A percentile compares a stretch with the other conserved stretches of the same genome.
phyloP scores from a whole-genome alignment of 176 grass and related monocot genomes.

The Miscanthus lutarioriparius region DNA sequence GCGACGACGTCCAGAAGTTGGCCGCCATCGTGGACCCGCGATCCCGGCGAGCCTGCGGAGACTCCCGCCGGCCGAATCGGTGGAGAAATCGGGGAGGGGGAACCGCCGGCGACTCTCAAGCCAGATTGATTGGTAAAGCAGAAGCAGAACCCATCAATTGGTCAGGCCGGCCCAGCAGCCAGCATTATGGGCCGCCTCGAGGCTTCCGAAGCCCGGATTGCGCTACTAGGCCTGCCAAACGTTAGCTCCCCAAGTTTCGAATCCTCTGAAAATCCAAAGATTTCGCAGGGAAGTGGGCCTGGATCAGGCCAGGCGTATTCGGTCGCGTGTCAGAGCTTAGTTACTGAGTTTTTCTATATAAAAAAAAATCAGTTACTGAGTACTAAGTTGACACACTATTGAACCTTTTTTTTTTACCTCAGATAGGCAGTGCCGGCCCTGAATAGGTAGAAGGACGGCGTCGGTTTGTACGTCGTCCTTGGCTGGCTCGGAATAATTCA shows the following conservation, averaged over 20 bases:
- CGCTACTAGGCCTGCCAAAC: too few species aligned
- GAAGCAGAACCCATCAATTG: neutral
- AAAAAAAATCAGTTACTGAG: too few species aligned
- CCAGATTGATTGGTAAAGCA: neutral
- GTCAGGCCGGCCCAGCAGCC: neutral
- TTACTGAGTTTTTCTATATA: too few species aligned
- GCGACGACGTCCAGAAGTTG: slow-evolving; percentile 81
- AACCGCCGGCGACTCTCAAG: neutral
- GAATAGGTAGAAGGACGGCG: slow-evolving; percentile 6
- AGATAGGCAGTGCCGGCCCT: too few species aligned
- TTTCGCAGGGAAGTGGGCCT: too few species aligned
- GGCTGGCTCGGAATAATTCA: neutral
- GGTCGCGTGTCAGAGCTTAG: too few species aligned
- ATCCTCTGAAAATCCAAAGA: too few species aligned
- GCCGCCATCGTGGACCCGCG: slow-evolving; percentile 44
- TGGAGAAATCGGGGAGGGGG: neutral
- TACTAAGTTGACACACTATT: neutral
- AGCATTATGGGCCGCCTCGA: neutral
- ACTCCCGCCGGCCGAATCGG: slow-evolving; percentile 13
- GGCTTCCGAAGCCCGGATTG: neutral
- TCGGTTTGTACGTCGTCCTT: slow-evolving; percentile 29
- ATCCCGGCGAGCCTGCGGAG: slow-evolving; percentile 19
- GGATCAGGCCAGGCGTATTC: too few species aligned
- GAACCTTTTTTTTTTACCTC: too few species aligned
- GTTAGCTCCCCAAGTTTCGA: too few species aligned